Evolutionary conservation across 495 filamentous ascomycete genomes (phyloP).

Genomic region (Penicillium nucicola): DNA sequence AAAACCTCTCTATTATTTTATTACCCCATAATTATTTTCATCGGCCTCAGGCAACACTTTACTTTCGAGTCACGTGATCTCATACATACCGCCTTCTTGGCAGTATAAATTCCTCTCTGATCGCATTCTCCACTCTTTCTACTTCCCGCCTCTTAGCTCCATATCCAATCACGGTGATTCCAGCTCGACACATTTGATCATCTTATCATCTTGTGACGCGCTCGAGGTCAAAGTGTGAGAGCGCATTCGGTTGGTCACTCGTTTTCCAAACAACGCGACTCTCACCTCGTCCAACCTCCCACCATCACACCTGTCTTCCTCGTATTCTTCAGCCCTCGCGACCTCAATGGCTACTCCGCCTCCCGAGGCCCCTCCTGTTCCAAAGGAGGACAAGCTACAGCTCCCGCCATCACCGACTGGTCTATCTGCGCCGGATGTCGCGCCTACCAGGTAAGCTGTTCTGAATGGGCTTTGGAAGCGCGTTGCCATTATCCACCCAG

Average conservation of each 20-base stretch:
- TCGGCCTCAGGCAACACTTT: conserved; percentile 20
- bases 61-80: conserved; percentile 41
- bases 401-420: conserved; percentile 41
- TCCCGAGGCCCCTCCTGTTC: conserved; percentile 38
- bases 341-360: conserved; percentile 48
- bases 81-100: conserved; percentile 36
- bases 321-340: conserved; percentile 12
- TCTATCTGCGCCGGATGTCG: conserved; percentile 28
- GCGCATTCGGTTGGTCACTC: conserved; percentile 5
- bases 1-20: conserved; percentile 12
- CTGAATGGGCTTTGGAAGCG: not conserved
- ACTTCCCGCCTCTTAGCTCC: conserved; percentile 21
- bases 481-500: not conserved
- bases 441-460: conserved; percentile 28
- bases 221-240: conserved; percentile 2
- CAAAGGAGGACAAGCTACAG: conserved; percentile 49
- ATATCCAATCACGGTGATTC: conserved; percentile 7
- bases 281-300: not conserved
- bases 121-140: conserved; percentile 49
- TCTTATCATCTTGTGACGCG: conserved; percentile 6
- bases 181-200: conserved; percentile 6
- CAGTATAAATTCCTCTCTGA: conserved; percentile 43
- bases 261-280: conserved; percentile 6
- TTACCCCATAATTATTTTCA: conserved; percentile 11
- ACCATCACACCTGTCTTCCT: conserved; percentile 14